These are phyloP conservation scores for Candida sp. DNA, from an alignment of 1,139 yeast species.

Conservation along the genomic window DNA sequence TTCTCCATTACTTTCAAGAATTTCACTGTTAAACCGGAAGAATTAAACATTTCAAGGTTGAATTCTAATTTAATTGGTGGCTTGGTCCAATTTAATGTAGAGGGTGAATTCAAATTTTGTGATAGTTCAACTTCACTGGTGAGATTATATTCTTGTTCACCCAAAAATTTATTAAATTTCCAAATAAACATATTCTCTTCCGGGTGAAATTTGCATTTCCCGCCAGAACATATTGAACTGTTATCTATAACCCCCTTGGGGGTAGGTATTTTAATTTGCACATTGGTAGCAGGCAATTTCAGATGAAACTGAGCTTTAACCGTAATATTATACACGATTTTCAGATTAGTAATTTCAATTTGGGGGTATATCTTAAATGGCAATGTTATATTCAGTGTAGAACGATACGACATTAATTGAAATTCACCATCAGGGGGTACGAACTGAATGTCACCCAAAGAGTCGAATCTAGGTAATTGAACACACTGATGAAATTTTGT, in stretches of 20 bases:
- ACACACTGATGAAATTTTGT: slow-evolving; percentile 93
- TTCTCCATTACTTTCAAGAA: slow-evolving; percentile 69
- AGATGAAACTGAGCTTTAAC: slow-evolving; percentile 62
- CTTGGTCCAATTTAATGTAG: slow-evolving; percentile 50
- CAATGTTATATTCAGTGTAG: slow-evolving; percentile 51
- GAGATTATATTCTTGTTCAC: slow-evolving; percentile 59
- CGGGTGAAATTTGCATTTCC: slow-evolving; percentile 66
- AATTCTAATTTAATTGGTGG: slow-evolving; percentile 80
- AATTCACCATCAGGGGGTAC: slow-evolving; percentile 95
- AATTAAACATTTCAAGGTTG: slow-evolving; percentile 69
- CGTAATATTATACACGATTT: slow-evolving; percentile 55
- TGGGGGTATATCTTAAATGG: slow-evolving; percentile 74
- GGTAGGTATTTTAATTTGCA: slow-evolving; percentile 63
- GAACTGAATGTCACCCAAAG: slow-evolving; percentile 75
- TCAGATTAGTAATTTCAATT: slow-evolving; percentile 47
- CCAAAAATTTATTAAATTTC: slow-evolving; percentile 68
- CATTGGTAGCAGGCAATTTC: slow-evolving; percentile 64
- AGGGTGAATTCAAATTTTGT: slow-evolving; percentile 11
- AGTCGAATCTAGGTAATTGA: slow-evolving; percentile 74
- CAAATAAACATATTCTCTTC: slow-evolving; percentile 66
- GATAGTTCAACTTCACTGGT: slow-evolving; percentile 48
- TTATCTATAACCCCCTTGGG: slow-evolving; percentile 61
- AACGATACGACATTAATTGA: slow-evolving; percentile 77
- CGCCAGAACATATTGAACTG: slow-evolving; percentile 49
- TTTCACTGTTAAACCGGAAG: slow-evolving; percentile 75